phyloP scores from a whole-genome alignment of 257 asterid species.

The Oldenlandia corymbosa region DNA sequence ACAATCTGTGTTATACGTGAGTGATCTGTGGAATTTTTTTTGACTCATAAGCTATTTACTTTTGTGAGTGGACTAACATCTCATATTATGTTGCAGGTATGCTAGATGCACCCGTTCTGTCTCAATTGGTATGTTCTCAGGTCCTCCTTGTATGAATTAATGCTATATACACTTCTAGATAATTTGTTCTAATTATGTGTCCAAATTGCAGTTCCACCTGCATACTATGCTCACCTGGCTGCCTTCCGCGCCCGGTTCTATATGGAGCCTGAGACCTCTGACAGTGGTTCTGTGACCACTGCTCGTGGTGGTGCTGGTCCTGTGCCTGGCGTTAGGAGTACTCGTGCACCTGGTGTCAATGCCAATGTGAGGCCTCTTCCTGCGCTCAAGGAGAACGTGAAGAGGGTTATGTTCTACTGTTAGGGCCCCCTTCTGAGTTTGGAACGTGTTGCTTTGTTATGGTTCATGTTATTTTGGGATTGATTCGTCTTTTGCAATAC shows the following conservation, averaged over 20 bases:
- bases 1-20: conserved; percentile 93
- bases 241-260: conserved; percentile 96
- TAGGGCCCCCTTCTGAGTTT: conserved; percentile 1
- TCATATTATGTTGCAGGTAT: conserved; percentile 38
- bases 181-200: background rate
- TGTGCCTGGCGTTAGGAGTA: conserved; percentile 47
- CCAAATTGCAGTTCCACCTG: conserved; percentile 73
- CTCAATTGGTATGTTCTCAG: conserved; percentile 63
- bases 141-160: background rate
- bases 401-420: conserved; percentile 89
- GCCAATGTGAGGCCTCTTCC: conserved; percentile 87
- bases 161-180: background rate
- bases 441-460: no score
- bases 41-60: background rate
- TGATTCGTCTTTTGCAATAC: no score
- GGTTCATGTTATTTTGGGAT: no score
- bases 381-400: conserved; percentile 81
- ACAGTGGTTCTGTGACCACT: conserved; percentile 64
- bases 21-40: background rate
- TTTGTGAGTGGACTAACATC: background rate
- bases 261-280: conserved; percentile 89
- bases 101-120: conserved; percentile 96
- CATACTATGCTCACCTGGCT: conserved; percentile 89
- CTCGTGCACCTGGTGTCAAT: conserved; percentile 44
- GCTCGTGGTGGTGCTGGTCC: conserved; percentile 49